phyloP scores from a whole-genome alignment of 345 rosid species.

The Excoecaria cochinchinensis region DNA sequence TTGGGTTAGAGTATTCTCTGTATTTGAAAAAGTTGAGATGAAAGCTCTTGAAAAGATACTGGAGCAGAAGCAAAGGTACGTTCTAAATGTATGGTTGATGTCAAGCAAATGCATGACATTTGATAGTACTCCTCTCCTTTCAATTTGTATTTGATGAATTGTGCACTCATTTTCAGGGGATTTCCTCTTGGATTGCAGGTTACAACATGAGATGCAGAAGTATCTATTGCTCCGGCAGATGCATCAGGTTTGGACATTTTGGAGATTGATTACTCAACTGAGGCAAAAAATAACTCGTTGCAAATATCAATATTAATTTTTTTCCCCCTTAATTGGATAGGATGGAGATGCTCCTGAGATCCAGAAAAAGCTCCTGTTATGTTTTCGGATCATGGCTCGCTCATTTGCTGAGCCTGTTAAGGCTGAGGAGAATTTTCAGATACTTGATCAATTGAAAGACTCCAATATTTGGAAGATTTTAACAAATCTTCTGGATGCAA shows the following conservation, averaged over 20 bases:
- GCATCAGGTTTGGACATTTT: slow-evolving; percentile 62
- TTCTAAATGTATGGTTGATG: slow-evolving; percentile 24
- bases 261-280: slow-evolving; percentile 15
- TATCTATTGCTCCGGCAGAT: slow-evolving; percentile 75
- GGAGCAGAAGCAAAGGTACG: slow-evolving; percentile 94
- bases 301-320: slow-evolving; percentile 11
- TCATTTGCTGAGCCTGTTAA: slow-evolving; percentile 77
- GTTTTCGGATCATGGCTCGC: slow-evolving; percentile 89
- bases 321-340: slow-evolving; percentile 41
- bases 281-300: slow-evolving; percentile 11
- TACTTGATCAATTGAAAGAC: slow-evolving; percentile 94
- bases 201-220: slow-evolving; percentile 95
- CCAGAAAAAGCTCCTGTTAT: slow-evolving; percentile 69
- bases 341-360: slow-evolving; percentile 73
- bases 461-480: slow-evolving; percentile 88
- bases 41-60: slow-evolving; percentile 87
- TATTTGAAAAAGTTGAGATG: slow-evolving; percentile 78
- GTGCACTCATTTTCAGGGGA: slow-evolving; percentile 36
- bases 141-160: slow-evolving; percentile 31
- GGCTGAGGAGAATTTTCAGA: slow-evolving; percentile 83
- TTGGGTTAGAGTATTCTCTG: slow-evolving; percentile 79
- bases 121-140: slow-evolving; percentile 16
- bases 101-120: slow-evolving; percentile 19
- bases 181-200: slow-evolving; percentile 64
- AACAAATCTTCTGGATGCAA: slow-evolving; percentile 65